Evolutionary conservation across 768 basidiomycete species (phyloP).

Genomic region (Rubroboletus satanas): DNA sequence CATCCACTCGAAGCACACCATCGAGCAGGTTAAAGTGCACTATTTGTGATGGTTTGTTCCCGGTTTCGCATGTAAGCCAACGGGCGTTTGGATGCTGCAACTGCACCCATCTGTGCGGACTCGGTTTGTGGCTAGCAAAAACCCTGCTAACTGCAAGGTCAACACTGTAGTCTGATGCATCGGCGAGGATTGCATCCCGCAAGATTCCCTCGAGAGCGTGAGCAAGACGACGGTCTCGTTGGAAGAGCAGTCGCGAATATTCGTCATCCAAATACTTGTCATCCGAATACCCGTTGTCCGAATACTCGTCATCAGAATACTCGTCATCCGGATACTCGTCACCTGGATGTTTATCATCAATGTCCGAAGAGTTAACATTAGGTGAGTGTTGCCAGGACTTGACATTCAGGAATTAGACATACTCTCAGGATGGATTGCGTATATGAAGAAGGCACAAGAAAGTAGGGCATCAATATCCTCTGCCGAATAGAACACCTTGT

Average conservation of each 20-base stretch:
- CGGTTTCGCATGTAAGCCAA: constrained; percentile 12
- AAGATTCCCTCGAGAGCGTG: constrained; percentile 13
- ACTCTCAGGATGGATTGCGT: too few relatives aligned
- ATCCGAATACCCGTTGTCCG: too few relatives aligned
- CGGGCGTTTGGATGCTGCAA: neutral
- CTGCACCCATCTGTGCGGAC: constrained; percentile 8
- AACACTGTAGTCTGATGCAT: constrained; percentile 2
- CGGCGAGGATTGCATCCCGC: neutral
- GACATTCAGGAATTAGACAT: too few relatives aligned
- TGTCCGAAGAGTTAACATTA: too few relatives aligned
- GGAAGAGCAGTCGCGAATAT: neutral
- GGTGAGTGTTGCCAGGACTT: too few relatives aligned
- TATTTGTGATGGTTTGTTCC: neutral
- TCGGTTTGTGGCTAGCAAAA: constrained; percentile 5
- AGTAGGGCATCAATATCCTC: neutral
- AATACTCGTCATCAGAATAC: too few relatives aligned
- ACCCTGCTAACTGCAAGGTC: constrained; percentile 11
- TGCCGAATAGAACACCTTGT: neutral
- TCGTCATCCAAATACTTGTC: neutral
- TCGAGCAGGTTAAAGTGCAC: constrained; percentile 9
- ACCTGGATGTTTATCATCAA: too few relatives aligned
- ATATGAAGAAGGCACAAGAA: too few relatives aligned
- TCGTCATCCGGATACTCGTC: too few relatives aligned
- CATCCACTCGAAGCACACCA: constrained; percentile 17
- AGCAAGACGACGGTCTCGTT: constrained; percentile 24